Percentiles rank a stretch among this genome's conserved stretches.
These are phyloP conservation scores for Vitis riparia DNA, from an alignment of 164 flowering plant genomes.

Conservation along the genomic window DNA sequence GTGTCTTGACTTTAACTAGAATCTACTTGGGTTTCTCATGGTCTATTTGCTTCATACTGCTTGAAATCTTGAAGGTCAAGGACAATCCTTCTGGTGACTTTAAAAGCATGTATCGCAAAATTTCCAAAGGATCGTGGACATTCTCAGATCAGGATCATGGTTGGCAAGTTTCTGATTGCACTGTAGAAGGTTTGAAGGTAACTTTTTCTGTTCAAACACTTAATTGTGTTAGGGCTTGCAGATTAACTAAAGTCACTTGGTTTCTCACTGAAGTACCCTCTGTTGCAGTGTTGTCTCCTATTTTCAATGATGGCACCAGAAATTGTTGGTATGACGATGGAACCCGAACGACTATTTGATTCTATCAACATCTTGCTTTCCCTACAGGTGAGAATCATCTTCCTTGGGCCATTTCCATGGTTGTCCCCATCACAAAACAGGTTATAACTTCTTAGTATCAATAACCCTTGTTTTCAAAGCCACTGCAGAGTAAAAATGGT, in stretches of 20 bases:
- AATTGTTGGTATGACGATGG: slow-evolving; percentile 44
- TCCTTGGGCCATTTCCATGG: background rate
- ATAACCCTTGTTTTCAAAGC: no score
- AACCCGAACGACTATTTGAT: slow-evolving; percentile 40
- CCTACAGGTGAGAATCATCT: slow-evolving; percentile 33
- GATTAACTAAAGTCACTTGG: no score
- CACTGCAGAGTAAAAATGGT: slow-evolving; percentile 20
- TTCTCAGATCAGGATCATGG: slow-evolving; percentile 61
- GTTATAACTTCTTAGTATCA: background rate
- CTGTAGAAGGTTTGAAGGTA: slow-evolving; percentile 60
- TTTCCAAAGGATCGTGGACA: slow-evolving; percentile 58
- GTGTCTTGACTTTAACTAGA: background rate
- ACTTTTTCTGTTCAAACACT: background rate
- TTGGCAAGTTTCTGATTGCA: slow-evolving; percentile 64
- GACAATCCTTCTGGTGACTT: slow-evolving; percentile 53
- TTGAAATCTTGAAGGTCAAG: slow-evolving; percentile 22
- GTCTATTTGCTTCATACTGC: background rate
- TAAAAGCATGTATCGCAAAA: slow-evolving; percentile 42
- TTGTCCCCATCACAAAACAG: no score
- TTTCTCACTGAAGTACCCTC: background rate
- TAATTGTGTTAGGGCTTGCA: background rate
- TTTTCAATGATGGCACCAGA: slow-evolving; percentile 43
- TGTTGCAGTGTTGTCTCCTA: slow-evolving; percentile 34
- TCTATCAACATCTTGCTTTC: slow-evolving; percentile 47
- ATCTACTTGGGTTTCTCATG: no score